phyloP scores from a whole-genome alignment of 768 basidiomycete genomes.

The Thelephora aurantiotincta region DNA sequence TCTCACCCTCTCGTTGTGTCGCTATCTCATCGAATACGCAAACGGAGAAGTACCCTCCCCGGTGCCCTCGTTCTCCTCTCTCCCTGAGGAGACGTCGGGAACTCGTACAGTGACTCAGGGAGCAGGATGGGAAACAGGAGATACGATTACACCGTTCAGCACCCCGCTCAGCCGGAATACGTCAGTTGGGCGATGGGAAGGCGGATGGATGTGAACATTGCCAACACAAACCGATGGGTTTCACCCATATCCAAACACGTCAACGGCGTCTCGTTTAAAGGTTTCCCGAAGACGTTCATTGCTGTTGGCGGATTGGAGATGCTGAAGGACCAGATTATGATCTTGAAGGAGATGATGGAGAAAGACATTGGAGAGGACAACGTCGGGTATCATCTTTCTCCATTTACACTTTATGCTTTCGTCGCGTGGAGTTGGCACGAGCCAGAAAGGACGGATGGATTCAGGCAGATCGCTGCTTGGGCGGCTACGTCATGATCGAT shows the following conservation, averaged over 20 bases:
- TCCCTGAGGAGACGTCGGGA: constrained; percentile 39
- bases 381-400: constrained; percentile 33
- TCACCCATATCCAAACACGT: constrained; percentile 40
- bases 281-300: constrained; percentile 50
- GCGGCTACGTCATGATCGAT: neutral
- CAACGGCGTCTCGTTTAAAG: constrained; percentile 27
- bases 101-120: constrained; percentile 19
- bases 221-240: constrained; percentile 35
- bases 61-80: constrained; percentile 34
- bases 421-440: constrained; percentile 9
- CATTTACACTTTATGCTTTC: constrained; percentile 27
- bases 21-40: constrained; percentile 42
- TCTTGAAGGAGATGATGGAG: constrained; percentile 33
- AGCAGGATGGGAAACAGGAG: neutral
- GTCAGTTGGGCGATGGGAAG: constrained; percentile 25
- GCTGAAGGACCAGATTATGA: constrained; percentile 36
- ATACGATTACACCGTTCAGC: neutral
- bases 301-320: constrained; percentile 42
- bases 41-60: constrained; percentile 21
- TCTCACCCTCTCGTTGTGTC: constrained; percentile 46
- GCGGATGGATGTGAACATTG: constrained; percentile 31
- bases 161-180: neutral
- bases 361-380: constrained; percentile 32
- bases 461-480: constrained; percentile 10
- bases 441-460: constrained; percentile 16